Conservation (phyloP, 176 grass and related monocot genomes). For the Typha latifolia region DNA sequence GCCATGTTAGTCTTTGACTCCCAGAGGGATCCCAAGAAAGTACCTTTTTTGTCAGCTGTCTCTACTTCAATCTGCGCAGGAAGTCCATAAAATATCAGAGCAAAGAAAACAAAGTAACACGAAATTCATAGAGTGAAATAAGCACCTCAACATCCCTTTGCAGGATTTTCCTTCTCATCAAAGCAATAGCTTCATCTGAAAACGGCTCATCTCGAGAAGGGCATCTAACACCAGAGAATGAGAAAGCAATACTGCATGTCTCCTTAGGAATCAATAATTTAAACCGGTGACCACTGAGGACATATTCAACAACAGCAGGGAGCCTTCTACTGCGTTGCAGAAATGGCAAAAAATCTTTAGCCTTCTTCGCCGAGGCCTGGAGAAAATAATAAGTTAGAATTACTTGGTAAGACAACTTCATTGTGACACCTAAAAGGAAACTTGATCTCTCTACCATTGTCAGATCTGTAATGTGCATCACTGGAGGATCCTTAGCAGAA, state of each 20-base stretch:
- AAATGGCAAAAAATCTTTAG: constrained; percentile 92
- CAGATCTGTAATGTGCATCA: constrained; percentile 91
- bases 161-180: constrained; percentile 86
- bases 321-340: constrained; percentile 72
- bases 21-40: constrained; percentile 88
- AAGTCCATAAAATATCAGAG: not conserved
- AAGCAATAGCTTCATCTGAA: constrained; percentile 91
- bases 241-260: constrained; percentile 94
- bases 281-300: constrained; percentile 94
- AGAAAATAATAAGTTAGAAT: constrained; percentile 1
- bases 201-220: constrained; percentile 76
- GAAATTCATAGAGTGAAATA: not conserved
- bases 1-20: constrained; percentile 82
- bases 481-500: constrained; percentile 60
- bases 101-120: not conserved
- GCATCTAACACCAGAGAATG: constrained; percentile 90
- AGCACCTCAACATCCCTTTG: constrained; percentile 87
- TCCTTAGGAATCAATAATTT: constrained; percentile 95
- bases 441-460: constrained; percentile 27
- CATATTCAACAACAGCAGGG: constrained; percentile 85
- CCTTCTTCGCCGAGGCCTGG: constrained; percentile 78
- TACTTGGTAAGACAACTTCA: not conserved
- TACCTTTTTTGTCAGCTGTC: constrained; percentile 83
- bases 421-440: not conserved
- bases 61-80: constrained; percentile 85